phyloP scores from a whole-genome alignment of 75 land plant species.

The Picea sitchensis region DNA sequence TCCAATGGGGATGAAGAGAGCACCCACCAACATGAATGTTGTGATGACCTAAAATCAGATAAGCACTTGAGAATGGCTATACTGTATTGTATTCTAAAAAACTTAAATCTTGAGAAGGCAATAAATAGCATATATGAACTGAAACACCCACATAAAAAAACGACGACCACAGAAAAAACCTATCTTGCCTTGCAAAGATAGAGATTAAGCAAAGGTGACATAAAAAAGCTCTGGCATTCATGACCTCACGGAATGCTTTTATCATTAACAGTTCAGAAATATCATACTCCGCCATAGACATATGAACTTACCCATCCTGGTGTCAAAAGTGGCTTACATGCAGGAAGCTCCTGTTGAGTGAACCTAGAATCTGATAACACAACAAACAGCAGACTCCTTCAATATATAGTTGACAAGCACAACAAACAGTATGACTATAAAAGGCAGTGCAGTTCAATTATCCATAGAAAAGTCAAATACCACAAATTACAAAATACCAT shows the following conservation, averaged over 20 bases:
- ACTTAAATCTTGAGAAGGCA: neutral
- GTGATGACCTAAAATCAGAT: conserved; percentile 54
- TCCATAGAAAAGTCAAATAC: neutral
- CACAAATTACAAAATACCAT: neutral
- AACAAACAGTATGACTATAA: neutral
- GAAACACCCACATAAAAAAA: neutral
- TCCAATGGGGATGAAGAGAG: conserved; percentile 73
- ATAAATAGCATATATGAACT: no score
- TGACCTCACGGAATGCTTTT: neutral
- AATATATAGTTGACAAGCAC: neutral
- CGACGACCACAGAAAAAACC: neutral
- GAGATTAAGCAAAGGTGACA: neutral
- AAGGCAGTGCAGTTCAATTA: neutral
- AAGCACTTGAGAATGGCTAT: conserved; percentile 9
- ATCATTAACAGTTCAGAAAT: neutral
- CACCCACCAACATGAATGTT: conserved; percentile 48
- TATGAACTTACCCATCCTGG: conserved; percentile 69
- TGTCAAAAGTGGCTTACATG: conserved; percentile 90
- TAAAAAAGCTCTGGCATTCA: neutral
- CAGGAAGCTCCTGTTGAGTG: conserved; percentile 92
- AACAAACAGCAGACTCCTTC: neutral
- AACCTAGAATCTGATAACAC: conserved; percentile 62
- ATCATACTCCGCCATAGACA: neutral
- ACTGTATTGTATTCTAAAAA: neutral
- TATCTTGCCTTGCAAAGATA: neutral